Evolutionary conservation across 805 yeast species (phyloP).

Genomic region (Ogataea naganishii): DNA sequence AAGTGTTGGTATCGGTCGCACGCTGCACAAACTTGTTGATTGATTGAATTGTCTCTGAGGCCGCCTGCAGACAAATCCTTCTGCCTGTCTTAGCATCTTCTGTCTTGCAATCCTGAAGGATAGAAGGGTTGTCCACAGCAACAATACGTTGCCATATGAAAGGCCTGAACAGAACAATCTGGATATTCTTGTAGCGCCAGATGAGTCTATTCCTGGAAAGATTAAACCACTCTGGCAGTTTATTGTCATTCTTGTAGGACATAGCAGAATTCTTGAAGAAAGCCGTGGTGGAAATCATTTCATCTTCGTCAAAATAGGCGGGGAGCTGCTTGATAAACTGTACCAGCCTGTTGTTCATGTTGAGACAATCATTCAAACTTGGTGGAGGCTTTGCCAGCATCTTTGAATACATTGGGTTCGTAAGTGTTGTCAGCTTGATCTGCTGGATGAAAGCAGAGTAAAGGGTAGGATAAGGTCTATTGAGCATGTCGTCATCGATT

Average conservation of each 20-base stretch:
- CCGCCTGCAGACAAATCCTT: constrained; percentile 38
- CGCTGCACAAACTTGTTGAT: constrained; percentile 29
- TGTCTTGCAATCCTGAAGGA: constrained; percentile 23
- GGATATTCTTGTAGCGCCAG: constrained; percentile 53
- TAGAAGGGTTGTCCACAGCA: constrained; percentile 25
- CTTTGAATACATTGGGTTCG: constrained; percentile 40
- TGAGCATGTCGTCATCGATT: constrained; percentile 13
- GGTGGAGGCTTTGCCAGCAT: constrained; percentile 40
- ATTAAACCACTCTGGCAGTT: constrained; percentile 42
- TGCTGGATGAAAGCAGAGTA: constrained; percentile 53
- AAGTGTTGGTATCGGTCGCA: constrained; percentile 7
- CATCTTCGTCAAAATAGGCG: constrained; percentile 34
- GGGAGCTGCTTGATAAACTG: constrained; percentile 36
- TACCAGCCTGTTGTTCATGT: constrained; percentile 34
- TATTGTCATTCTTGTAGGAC: constrained; percentile 11
- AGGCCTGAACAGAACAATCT: constrained; percentile 45
- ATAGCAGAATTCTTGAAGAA: constrained; percentile 17
- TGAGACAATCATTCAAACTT: constrained; percentile 39
- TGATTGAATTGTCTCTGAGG: constrained; percentile 43
- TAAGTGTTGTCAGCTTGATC: constrained; percentile 37
- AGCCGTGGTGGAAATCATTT: constrained; percentile 17
- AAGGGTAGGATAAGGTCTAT: constrained; percentile 37
- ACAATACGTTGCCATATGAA: constrained; percentile 46
- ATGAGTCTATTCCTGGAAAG: constrained; percentile 42
- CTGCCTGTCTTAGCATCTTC: constrained; percentile 42